Conservation (phyloP, 164 flowering plant species). For the Piper betle region DNA sequence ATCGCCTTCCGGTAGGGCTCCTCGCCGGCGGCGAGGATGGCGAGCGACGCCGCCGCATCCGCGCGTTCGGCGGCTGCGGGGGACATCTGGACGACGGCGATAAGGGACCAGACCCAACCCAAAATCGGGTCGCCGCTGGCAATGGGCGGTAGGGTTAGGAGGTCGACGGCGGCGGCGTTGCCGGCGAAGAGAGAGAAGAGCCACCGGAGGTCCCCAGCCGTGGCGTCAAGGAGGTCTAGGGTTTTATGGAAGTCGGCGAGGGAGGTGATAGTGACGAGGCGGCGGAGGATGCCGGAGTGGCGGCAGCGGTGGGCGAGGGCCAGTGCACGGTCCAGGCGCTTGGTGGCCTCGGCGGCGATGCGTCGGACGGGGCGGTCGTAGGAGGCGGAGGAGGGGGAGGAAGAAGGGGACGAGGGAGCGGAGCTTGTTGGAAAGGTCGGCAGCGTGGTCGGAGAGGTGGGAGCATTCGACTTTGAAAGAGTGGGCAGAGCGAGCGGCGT, state of each 20-base stretch:
- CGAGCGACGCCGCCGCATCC: constrained; percentile 60
- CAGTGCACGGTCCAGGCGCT: constrained; percentile 47
- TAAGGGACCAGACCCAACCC: constrained; percentile 67
- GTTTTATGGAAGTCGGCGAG: constrained; percentile 57
- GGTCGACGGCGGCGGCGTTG: constrained; percentile 9
- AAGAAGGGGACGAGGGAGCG: constrained; percentile 33
- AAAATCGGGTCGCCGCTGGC: constrained; percentile 71
- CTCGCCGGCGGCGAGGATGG: constrained; percentile 43
- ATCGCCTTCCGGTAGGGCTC: constrained; percentile 57
- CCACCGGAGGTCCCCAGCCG: constrained; percentile 63
- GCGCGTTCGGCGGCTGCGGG: constrained; percentile 19
- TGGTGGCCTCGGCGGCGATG: constrained; percentile 32
- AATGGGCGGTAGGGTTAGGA: constrained; percentile 53
- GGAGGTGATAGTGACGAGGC: constrained; percentile 41
- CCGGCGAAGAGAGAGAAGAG: constrained; percentile 35
- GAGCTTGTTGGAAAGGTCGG: constrained; percentile 42
- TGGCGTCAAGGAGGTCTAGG: constrained; percentile 34
- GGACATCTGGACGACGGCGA: constrained; percentile 56
- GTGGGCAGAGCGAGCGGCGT: constrained; percentile 32
- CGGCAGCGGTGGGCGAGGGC: constrained; percentile 49
- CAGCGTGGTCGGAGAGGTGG: constrained; percentile 36
- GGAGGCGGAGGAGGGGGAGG: constrained; percentile 16
- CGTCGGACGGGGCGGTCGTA: constrained; percentile 77
- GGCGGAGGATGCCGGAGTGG: constrained; percentile 33
- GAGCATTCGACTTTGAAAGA: constrained; percentile 49